Conservation (phyloP, 2,329 filamentous ascomycete species). For the Xylariaceae sp. region DNA sequence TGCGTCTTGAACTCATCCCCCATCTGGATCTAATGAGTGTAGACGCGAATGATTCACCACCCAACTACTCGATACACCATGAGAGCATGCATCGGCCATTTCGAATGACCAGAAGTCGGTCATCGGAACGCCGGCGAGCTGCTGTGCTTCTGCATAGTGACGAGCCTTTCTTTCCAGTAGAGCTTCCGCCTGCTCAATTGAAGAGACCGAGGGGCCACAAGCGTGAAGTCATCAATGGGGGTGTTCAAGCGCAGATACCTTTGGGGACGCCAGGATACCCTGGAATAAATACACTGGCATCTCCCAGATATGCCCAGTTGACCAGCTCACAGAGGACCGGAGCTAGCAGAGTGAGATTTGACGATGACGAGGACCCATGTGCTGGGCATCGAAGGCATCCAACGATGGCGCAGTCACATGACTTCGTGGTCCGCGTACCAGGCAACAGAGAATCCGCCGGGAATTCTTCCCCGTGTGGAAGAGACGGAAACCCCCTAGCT, state of each 20-base stretch:
- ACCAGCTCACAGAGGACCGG: background rate
- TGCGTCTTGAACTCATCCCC: slow-evolving; percentile 1
- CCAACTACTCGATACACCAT: background rate
- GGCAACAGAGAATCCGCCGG: slow-evolving; percentile 3
- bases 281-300: background rate
- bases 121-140: slow-evolving; percentile 1
- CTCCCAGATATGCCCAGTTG: background rate
- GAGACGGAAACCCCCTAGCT: slow-evolving; percentile 5
- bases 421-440: slow-evolving; percentile 5
- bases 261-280: slow-evolving; percentile 2
- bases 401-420: slow-evolving; percentile 1
- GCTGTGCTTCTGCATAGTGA: background rate
- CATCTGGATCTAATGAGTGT: slow-evolving; percentile 4
- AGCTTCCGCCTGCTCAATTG: background rate
- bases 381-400: slow-evolving; percentile 4
- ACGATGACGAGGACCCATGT: background rate
- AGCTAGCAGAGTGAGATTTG: slow-evolving; percentile 5
- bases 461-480: slow-evolving; percentile 4
- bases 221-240: background rate
- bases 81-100: slow-evolving; percentile 8
- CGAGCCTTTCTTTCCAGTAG: background rate
- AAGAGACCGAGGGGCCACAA: slow-evolving; percentile 1
- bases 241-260: background rate
- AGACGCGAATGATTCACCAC: slow-evolving; percentile 9
- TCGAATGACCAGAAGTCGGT: background rate